Evolutionary conservation across 345 rosid species (phyloP).

Genomic region (Euphorbia pulcherrima): DNA sequence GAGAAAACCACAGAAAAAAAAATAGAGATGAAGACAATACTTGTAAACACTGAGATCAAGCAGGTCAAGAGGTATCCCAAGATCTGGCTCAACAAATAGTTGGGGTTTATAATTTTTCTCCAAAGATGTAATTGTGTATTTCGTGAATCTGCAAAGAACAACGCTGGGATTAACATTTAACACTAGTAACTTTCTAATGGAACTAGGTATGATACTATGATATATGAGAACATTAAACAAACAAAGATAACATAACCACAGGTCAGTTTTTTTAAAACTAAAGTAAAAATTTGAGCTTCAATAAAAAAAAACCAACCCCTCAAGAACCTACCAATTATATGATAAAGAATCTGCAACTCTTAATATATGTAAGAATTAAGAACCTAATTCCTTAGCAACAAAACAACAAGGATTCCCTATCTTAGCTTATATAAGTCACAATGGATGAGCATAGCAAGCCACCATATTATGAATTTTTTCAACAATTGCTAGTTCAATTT

Average conservation of each 20-base stretch:
- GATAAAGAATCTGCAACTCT: background rate
- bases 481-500: background rate
- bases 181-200: background rate
- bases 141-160: slow-evolving; percentile 60
- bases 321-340: background rate
- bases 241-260: background rate
- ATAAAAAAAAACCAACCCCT: slow-evolving; percentile 3
- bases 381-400: background rate
- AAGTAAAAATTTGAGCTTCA: background rate
- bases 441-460: background rate
- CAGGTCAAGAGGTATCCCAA: slow-evolving; percentile 94
- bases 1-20: background rate
- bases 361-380: background rate
- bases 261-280: background rate
- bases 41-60: slow-evolving; percentile 95
- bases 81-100: slow-evolving; percentile 92
- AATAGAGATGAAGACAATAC: slow-evolving; percentile 35
- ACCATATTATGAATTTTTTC: background rate
- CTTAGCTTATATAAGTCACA: background rate
- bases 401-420: background rate
- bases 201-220: slow-evolving; percentile 10
- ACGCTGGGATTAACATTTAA: slow-evolving; percentile 15
- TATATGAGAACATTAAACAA: slow-evolving; percentile 6
- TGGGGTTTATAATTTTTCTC: slow-evolving; percentile 90
- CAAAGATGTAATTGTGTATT: slow-evolving; percentile 76